These are phyloP conservation scores for Dendrobium nobile DNA, from an alignment of 106 monocot species.

Conservation along the genomic window DNA sequence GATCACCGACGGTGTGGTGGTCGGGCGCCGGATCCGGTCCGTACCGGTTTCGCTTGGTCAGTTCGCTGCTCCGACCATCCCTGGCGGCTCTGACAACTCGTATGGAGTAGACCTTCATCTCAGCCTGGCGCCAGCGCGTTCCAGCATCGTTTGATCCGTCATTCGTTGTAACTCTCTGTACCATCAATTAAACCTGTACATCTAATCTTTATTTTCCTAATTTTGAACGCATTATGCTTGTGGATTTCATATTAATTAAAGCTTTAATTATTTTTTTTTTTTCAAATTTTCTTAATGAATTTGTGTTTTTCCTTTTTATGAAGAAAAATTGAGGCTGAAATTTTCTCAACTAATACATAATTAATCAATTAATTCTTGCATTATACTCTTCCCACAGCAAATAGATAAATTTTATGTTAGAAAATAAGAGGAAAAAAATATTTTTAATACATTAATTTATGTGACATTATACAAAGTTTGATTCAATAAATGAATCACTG, in stretches of 20 bases:
- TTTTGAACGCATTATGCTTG: slow-evolving; percentile 1
- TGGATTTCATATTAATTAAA: not conserved
- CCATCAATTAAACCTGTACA: not conserved
- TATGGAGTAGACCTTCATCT: slow-evolving; percentile 49
- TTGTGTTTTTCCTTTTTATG: not conserved
- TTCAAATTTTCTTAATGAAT: not conserved
- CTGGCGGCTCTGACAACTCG: not conserved
- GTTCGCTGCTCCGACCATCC: not conserved
- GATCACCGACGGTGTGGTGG: not conserved
- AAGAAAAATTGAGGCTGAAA: too few species aligned
- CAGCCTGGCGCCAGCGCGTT: slow-evolving; percentile 46
- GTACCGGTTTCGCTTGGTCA: not conserved
- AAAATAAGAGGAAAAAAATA: too few species aligned
- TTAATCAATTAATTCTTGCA: too few species aligned
- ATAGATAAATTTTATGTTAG: too few species aligned
- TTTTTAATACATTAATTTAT: too few species aligned
- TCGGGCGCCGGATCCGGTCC: not conserved
- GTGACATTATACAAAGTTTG: too few species aligned
- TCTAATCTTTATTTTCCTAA: slow-evolving; percentile 2
- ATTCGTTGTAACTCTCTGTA: not conserved
- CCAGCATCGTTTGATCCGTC: not conserved
- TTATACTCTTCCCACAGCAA: too few species aligned
- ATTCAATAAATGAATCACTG: too few species aligned
- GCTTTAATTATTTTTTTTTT: not conserved
- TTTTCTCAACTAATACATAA: too few species aligned